Conservation (phyloP, 2,329 filamentous ascomycete species). For the Botrytis elliptica region DNA sequence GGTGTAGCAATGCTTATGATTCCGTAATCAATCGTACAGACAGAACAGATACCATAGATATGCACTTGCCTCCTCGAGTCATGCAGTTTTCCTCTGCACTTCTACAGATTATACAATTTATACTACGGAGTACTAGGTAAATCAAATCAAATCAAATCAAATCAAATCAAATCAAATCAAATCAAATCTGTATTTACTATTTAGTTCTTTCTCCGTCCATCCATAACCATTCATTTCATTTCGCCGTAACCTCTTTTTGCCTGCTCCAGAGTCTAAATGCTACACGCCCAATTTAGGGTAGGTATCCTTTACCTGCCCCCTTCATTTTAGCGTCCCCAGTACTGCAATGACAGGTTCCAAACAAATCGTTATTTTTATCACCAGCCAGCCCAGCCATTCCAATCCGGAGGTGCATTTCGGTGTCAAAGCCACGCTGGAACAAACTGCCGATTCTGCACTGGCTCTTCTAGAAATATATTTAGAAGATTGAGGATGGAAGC, state of each 20-base stretch:
- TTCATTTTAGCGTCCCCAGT: not conserved
- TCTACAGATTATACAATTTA: not conserved
- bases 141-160: not conserved
- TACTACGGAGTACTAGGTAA: not conserved
- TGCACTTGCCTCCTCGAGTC: not conserved
- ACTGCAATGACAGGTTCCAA: not conserved
- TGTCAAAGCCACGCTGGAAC: not conserved
- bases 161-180: too few species aligned
- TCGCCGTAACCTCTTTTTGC: not conserved
- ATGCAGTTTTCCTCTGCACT: not conserved
- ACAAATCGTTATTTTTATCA: constrained; percentile 12
- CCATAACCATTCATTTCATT: not conserved
- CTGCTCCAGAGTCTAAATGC: not conserved
- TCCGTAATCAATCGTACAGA: not conserved
- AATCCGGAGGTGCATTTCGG: not conserved
- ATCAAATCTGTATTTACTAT: not conserved
- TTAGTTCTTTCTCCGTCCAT: too few species aligned
- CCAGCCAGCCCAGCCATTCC: not conserved
- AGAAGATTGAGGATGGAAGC: not conserved
- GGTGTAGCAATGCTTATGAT: not conserved
- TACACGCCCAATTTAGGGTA: not conserved
- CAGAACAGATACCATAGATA: not conserved
- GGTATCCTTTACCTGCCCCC: not conserved
- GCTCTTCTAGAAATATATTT: constrained; percentile 6
- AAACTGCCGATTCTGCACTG: constrained; percentile 11